A percentile compares a stretch with the other conserved stretches of the same genome.
Evolutionary conservation across 2,329 filamentous ascomycete genomes (phyloP).

Genomic region (Podosphaera xanthii): DNA sequence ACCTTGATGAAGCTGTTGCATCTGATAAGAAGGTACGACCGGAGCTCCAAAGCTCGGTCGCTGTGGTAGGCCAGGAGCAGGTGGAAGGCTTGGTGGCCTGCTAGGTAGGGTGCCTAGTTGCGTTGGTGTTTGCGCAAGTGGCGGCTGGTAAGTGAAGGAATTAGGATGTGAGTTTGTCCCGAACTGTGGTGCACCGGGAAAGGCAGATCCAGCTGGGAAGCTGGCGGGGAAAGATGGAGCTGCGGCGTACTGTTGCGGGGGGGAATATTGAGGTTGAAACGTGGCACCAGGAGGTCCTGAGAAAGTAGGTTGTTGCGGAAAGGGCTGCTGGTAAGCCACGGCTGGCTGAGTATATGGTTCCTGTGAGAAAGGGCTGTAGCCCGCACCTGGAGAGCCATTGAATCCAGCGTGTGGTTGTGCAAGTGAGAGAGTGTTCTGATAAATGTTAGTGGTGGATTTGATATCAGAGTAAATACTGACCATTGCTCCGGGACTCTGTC

Average conservation of each 20-base stretch:
- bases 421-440: slow-evolving; percentile 15
- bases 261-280: slow-evolving; percentile 16
- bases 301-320: slow-evolving; percentile 16
- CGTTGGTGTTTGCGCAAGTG: slow-evolving; percentile 20
- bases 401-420: slow-evolving; percentile 12
- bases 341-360: slow-evolving; percentile 17
- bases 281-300: slow-evolving; percentile 15
- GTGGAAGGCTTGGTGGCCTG: slow-evolving; percentile 29
- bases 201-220: slow-evolving; percentile 4
- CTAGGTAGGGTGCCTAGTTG: slow-evolving; percentile 21
- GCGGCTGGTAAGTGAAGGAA: slow-evolving; percentile 21
- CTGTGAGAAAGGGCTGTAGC: slow-evolving; percentile 17
- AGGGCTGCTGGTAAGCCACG: slow-evolving; percentile 21
- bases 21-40: slow-evolving; percentile 24
- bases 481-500: slow-evolving; percentile 29
- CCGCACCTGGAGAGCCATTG: slow-evolving; percentile 13
- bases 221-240: slow-evolving; percentile 15
- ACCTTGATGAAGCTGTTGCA: slow-evolving; percentile 34
- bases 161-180: slow-evolving; percentile 19
- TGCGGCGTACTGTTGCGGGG: slow-evolving; percentile 14
- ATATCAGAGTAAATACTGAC: slow-evolving; percentile 24
- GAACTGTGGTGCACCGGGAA: slow-evolving; percentile 15
- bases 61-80: slow-evolving; percentile 33
- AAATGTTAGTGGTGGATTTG: slow-evolving; percentile 4
- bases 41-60: slow-evolving; percentile 31